Evolutionary conservation across 768 basidiomycete species (phyloP).

Genomic region (Podaxis carcinomalis): DNA sequence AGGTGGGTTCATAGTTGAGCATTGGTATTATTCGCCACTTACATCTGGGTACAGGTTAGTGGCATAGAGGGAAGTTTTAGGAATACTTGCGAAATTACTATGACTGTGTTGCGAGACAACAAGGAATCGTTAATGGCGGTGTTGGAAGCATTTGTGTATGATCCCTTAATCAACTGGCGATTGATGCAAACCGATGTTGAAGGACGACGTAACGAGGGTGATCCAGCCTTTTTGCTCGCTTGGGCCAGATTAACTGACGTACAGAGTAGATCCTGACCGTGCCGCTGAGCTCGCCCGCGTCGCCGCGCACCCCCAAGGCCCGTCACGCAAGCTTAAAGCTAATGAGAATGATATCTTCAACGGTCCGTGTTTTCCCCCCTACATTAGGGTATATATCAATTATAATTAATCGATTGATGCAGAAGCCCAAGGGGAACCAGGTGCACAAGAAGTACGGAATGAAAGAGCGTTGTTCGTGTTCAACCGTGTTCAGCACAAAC

Average conservation of each 20-base stretch:
- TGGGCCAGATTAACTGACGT: conserved; percentile 30
- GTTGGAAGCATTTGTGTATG: conserved; percentile 97
- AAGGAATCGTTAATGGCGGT: conserved; percentile 99
- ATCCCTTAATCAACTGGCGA: conserved; percentile 97
- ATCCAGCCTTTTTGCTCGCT: neutral
- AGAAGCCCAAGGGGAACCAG: conserved; percentile 47
- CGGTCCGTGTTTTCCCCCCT: conserved; percentile 40
- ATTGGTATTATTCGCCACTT: conserved; percentile 10
- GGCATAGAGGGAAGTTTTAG: conserved; percentile 98
- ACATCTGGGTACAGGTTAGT: conserved; percentile 60
- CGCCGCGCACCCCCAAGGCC: conserved; percentile 74
- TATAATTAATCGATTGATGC: neutral
- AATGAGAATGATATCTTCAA: conserved; percentile 95
- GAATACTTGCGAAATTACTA: conserved; percentile 95
- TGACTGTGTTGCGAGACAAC: conserved; percentile 93
- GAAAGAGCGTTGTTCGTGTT: conserved; percentile 88
- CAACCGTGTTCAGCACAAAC: conserved; percentile 91
- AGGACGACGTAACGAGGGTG: conserved; percentile 64
- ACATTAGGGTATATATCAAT: neutral
- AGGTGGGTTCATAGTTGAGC: conserved; percentile 45
- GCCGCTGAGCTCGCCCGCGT: conserved; percentile 62
- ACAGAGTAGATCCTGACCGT: conserved; percentile 42
- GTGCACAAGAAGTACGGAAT: conserved; percentile 86
- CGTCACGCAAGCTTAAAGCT: conserved; percentile 76
- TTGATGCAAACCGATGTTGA: conserved; percentile 84